Base-by-base conservation (phyloP, 1,139 yeast species). In the Hemisphaericaspora subhashii region DNA sequence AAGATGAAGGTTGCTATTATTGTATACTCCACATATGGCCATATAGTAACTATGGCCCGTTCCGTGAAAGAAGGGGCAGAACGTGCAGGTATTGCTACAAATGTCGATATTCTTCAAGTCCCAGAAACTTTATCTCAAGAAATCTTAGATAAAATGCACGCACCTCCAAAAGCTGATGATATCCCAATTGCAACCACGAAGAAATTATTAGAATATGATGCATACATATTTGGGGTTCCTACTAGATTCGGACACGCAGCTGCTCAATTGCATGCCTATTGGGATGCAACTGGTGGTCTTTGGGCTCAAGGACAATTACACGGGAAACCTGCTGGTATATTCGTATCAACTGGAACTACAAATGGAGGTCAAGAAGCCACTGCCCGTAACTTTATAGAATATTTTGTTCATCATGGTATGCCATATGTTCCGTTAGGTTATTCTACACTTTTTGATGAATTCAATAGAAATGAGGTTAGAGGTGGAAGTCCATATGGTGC, bases 21-120 rank as follows among this genome's bases (percentile, higher is more conserved):
- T 44, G 67, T 74, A 51, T 82, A 81, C 62, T 79, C 87, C 33
- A 67, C 79, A 32, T 82, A 79, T 58, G 85, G 85, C 39, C 89
- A 83, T 57, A 62, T 80, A 45, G 66, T 69, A 42, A 55, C 61
- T 31, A 55, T 81, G 59, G 84, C 81, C 31, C 57, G 64, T 44
- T 58, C 64, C 30, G 56, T 72, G 40, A 62, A 72, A 55, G 55
- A 58, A 32, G 79, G 80, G 47, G 60, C 72, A 21, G 68, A 66
- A 43, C 51, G 60, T 14, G 47, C 68, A 9, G 77, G 75, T 11
- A 16, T 37, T 15, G 45, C 45, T 25, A 48, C 56, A 25, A 50
- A 54, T 5, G 66, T 66, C n/a, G 74, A 67, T 37, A 53, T 76
- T 30, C 74, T 61, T 53, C 78, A 73, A 56, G 71, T 76, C 25